Percentiles rank a stretch among this genome's conserved stretches.
Evolutionary conservation across 2,329 filamentous ascomycete genomes (phyloP).

Genomic region (Zymoseptoria passerinii): DNA sequence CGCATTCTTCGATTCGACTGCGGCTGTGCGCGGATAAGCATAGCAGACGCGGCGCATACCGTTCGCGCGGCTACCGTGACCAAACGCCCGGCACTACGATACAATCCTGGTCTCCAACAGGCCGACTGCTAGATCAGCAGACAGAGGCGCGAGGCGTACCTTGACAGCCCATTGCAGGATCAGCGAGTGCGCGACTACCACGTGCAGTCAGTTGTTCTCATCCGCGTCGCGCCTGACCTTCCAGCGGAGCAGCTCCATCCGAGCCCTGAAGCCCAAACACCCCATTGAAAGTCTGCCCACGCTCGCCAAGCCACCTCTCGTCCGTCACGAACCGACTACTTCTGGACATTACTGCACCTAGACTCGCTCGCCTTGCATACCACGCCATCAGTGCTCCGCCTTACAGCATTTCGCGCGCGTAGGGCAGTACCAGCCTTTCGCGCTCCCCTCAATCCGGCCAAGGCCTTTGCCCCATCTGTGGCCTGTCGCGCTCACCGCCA

Average conservation of each 20-base stretch:
- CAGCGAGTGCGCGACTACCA: neutral
- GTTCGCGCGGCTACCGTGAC: neutral
- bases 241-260: neutral
- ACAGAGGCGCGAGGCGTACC: neutral
- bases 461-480: slow-evolving; percentile 1
- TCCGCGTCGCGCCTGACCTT: neutral
- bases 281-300: neutral
- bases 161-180: neutral
- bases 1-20: neutral
- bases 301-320: slow-evolving; percentile 1
- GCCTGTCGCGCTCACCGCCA: slow-evolving; percentile 1
- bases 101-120: neutral
- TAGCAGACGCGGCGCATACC: neutral
- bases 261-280: neutral
- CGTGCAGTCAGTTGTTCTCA: neutral
- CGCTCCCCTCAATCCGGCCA: neutral
- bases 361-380: neutral
- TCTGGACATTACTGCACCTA: neutral
- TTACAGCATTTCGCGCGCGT: neutral
- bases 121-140: neutral
- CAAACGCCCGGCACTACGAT: neutral
- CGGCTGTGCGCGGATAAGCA: neutral
- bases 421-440: neutral
- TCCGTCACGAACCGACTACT: slow-evolving; percentile 1
- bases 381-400: neutral